Percentiles rank a stretch among this genome's conserved stretches.
Evolutionary conservation across 495 filamentous ascomycete species (phyloP).

Genomic region (Aspergillus bertholletiae): DNA sequence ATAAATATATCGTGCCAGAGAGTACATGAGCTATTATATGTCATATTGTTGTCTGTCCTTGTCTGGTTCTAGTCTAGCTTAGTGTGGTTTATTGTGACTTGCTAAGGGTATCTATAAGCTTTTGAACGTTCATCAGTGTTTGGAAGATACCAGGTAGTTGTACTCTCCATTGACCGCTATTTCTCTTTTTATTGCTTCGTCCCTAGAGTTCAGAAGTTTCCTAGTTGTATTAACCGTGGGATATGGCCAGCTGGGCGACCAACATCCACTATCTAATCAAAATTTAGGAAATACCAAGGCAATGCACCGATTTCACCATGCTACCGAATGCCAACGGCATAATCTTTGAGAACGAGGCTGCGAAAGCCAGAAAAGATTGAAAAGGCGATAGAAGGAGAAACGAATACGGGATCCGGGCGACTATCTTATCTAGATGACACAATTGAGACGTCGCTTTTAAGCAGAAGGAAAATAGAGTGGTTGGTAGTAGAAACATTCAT

Average conservation of each 20-base stretch:
- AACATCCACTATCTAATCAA: not conserved
- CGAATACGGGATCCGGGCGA: not conserved
- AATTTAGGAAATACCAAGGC: slow-evolving; percentile 2
- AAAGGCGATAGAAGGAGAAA: slow-evolving; percentile 1
- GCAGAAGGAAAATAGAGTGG: slow-evolving; percentile 7
- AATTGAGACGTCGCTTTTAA: slow-evolving; percentile 6
- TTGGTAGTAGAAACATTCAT: slow-evolving; percentile 11
- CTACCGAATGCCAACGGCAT: slow-evolving; percentile 10
- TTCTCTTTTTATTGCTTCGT: not conserved
- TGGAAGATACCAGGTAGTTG: not conserved
- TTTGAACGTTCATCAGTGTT: not conserved
- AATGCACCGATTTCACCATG: slow-evolving; percentile 12
- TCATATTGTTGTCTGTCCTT: no score
- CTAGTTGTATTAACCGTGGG: not conserved
- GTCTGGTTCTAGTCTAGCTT: no score
- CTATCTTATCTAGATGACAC: not conserved
- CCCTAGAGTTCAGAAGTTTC: no score
- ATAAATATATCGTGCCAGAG: no score
- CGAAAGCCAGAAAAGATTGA: not conserved
- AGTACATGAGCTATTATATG: no score
- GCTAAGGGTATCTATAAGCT: not conserved
- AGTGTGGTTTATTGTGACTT: not conserved
- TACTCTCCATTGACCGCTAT: not conserved
- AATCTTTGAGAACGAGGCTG: not conserved
- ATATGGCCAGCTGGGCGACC: not conserved